phyloP scores from a whole-genome alignment of 1,139 yeast genomes.

The Blastobotrys raffinosifermentans region DNA sequence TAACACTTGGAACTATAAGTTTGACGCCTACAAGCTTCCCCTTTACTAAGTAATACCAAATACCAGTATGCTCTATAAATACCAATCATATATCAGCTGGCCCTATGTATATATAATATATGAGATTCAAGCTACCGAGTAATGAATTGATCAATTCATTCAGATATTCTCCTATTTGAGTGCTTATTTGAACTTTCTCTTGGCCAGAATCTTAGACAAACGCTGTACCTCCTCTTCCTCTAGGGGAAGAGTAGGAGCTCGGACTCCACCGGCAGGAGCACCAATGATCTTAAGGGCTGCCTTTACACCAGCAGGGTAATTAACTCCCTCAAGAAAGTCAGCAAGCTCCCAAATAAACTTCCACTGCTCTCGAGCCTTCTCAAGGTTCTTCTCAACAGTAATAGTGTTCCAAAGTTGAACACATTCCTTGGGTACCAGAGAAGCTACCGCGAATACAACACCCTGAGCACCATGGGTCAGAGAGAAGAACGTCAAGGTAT shows the following conservation, averaged over 20 bases:
- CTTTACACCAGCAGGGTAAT: slow-evolving; percentile 11
- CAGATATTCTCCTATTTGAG: too few relatives aligned
- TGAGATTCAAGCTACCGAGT: too few relatives aligned
- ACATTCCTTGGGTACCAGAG: slow-evolving; percentile 10
- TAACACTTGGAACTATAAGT: too few relatives aligned
- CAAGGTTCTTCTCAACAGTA: slow-evolving; percentile 7
- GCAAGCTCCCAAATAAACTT: slow-evolving; percentile 8
- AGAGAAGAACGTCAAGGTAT: slow-evolving; percentile 8
- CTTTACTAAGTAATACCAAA: too few relatives aligned
- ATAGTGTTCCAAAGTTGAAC: slow-evolving; percentile 9
- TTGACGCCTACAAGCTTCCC: too few relatives aligned
- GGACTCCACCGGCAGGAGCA: slow-evolving; percentile 5
- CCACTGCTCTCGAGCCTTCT: slow-evolving; percentile 9
- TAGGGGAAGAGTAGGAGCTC: slow-evolving; percentile 7
- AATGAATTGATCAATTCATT: too few relatives aligned
- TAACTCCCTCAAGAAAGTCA: slow-evolving; percentile 8
- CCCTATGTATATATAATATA: too few relatives aligned
- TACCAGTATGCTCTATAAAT: too few relatives aligned
- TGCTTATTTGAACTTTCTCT: slow-evolving; percentile 9
- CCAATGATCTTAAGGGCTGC: slow-evolving; percentile 8
- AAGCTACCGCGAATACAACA: slow-evolving; percentile 8
- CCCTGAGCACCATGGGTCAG: slow-evolving; percentile 8
- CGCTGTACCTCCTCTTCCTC: slow-evolving; percentile 6
- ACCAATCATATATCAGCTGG: too few relatives aligned
- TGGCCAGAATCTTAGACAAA: slow-evolving; percentile 5